Evolutionary conservation across 1,284 basidiomycete species (phyloP).

Genomic region (Trametes hirsuta): DNA sequence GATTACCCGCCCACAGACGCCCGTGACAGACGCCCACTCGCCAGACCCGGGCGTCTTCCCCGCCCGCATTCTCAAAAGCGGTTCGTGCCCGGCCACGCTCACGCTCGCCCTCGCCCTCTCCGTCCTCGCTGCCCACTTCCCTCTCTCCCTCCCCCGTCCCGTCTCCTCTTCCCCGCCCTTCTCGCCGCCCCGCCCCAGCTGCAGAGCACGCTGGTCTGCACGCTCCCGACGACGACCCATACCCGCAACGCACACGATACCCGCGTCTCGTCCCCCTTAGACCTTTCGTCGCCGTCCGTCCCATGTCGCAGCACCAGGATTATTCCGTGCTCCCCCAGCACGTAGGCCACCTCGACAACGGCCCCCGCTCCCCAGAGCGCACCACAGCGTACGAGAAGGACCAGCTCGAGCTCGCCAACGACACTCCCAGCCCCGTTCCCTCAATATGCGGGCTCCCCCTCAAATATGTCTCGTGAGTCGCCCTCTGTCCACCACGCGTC

Average conservation of each 20-base stretch:
- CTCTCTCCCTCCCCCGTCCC: not conserved
- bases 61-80: slow-evolving; percentile 21
- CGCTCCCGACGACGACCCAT: slow-evolving; percentile 14
- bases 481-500: slow-evolving; percentile 8
- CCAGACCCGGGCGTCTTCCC: slow-evolving; percentile 9
- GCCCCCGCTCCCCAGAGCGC: slow-evolving; percentile 35
- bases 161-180: not conserved
- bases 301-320: slow-evolving; percentile 40
- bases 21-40: not conserved
- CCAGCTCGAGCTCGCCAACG: slow-evolving; percentile 46
- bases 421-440: slow-evolving; percentile 46
- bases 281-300: slow-evolving; percentile 18
- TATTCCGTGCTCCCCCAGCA: slow-evolving; percentile 30
- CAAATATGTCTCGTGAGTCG: slow-evolving; percentile 80
- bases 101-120: slow-evolving; percentile 12
- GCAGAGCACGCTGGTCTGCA: slow-evolving; percentile 34
- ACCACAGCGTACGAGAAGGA: slow-evolving; percentile 44
- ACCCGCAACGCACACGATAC: slow-evolving; percentile 28
- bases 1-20: slow-evolving; percentile 14
- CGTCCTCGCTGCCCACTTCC: slow-evolving; percentile 1
- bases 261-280: slow-evolving; percentile 23
- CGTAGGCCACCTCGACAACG: slow-evolving; percentile 30
- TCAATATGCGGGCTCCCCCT: slow-evolving; percentile 71
- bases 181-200: slow-evolving; percentile 26
- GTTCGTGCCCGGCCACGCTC: slow-evolving; percentile 14